A percentile compares a stretch with the other conserved stretches of the same genome.
Evolutionary conservation across 2,329 filamentous ascomycete genomes (phyloP).

Genomic region (Fusarium mexicanum): DNA sequence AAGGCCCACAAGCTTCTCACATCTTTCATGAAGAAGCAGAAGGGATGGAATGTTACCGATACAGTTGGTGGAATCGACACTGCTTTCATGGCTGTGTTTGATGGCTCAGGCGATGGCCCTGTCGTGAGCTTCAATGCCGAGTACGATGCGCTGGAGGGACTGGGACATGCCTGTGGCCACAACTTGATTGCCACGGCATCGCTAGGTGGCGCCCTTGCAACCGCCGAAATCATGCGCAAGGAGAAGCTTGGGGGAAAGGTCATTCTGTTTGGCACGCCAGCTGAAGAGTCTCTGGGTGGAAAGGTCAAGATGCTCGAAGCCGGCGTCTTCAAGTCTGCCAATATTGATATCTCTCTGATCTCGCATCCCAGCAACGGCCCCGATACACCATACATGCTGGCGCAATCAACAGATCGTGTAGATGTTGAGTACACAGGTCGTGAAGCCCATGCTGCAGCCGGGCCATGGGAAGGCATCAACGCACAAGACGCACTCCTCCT

Average conservation of each 20-base stretch:
- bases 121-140: slow-evolving; percentile 56
- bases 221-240: slow-evolving; percentile 28
- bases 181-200: slow-evolving; percentile 38
- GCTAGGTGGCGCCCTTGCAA: slow-evolving; percentile 22
- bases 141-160: slow-evolving; percentile 38
- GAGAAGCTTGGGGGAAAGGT: slow-evolving; percentile 33
- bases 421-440: slow-evolving; percentile 28
- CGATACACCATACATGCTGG: slow-evolving; percentile 30
- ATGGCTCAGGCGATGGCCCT: slow-evolving; percentile 49
- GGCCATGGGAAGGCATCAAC: slow-evolving; percentile 34
- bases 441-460: slow-evolving; percentile 29
- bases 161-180: slow-evolving; percentile 37
- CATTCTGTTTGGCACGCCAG: slow-evolving; percentile 34
- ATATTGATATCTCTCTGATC: slow-evolving; percentile 39
- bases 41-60: slow-evolving; percentile 51
- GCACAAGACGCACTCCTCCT: slow-evolving; percentile 36
- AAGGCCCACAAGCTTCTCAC: slow-evolving; percentile 55
- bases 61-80: slow-evolving; percentile 55
- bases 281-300: slow-evolving; percentile 34
- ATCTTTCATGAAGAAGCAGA: slow-evolving; percentile 47
- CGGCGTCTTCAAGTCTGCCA: slow-evolving; percentile 22
- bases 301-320: slow-evolving; percentile 38
- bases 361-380: slow-evolving; percentile 24
- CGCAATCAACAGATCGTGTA: slow-evolving; percentile 28
- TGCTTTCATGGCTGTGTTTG: slow-evolving; percentile 55